Evolutionary conservation across 1,284 basidiomycete genomes (phyloP).

Genomic region (Cryptococcus floricola): DNA sequence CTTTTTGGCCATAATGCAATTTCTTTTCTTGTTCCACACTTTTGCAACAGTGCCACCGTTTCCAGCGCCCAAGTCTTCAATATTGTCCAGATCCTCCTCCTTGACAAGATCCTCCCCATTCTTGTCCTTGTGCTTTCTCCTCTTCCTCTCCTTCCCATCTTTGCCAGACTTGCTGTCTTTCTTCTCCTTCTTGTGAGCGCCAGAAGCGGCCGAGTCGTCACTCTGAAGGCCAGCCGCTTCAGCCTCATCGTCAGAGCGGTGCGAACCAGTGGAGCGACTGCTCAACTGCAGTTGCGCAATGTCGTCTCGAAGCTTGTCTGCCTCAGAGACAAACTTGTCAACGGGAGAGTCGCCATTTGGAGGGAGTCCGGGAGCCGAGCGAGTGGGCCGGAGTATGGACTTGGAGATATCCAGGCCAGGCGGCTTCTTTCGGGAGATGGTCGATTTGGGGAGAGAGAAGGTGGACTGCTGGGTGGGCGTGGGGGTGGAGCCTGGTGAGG

Average conservation of each 20-base stretch:
- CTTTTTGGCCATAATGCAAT: slow-evolving; percentile 92
- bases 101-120: slow-evolving; percentile 69
- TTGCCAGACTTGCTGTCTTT: slow-evolving; percentile 7
- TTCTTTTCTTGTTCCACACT: slow-evolving; percentile 86
- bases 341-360: slow-evolving; percentile 9
- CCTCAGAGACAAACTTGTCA: slow-evolving; percentile 38
- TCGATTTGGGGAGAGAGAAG: slow-evolving; percentile 29
- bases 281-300: slow-evolving; percentile 54
- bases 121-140: slow-evolving; percentile 52
- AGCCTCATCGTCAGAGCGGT: slow-evolving; percentile 1
- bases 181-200: slow-evolving; percentile 18
- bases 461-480: slow-evolving; percentile 9
- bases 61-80: slow-evolving; percentile 89
- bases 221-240: slow-evolving; percentile 20
- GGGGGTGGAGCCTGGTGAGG: neutral
- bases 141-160: slow-evolving; percentile 16
- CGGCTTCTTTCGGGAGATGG: slow-evolving; percentile 47
- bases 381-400: slow-evolving; percentile 36
- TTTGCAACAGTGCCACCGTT: slow-evolving; percentile 96
- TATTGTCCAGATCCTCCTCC: slow-evolving; percentile 74
- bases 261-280: slow-evolving; percentile 56
- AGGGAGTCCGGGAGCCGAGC: slow-evolving; percentile 30
- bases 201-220: slow-evolving; percentile 6
- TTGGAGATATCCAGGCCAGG: slow-evolving; percentile 42
- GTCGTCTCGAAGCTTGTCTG: slow-evolving; percentile 49